Percentiles rank a stretch among this genome's conserved stretches.
Conservation (phyloP, 2,329 filamentous ascomycete species). For the Phaeophleospora eucalypticola region DNA sequence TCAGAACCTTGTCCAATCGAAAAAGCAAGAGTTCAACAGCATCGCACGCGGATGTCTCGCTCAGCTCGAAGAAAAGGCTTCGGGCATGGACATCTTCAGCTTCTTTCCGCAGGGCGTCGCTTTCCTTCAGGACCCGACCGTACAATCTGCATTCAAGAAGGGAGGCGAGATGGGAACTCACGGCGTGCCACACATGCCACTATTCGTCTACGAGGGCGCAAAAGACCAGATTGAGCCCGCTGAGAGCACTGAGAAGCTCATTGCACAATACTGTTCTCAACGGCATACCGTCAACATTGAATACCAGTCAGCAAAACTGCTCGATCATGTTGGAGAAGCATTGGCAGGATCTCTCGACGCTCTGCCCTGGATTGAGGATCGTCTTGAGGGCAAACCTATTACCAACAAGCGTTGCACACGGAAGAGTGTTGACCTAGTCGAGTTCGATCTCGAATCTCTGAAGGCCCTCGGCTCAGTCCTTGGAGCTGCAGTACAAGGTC, state of each 20-base stretch:
- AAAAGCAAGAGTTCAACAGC: not conserved
- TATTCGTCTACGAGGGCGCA: conserved; percentile 48
- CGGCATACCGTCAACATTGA: not conserved
- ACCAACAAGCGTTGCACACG: not conserved
- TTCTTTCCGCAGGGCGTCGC: conserved; percentile 37
- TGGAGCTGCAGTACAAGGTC: no score
- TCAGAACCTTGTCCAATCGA: not conserved
- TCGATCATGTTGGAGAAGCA: not conserved
- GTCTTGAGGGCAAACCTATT: not conserved
- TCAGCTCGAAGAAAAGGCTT: not conserved
- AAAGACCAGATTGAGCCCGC: conserved; percentile 42
- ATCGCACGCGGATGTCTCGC: conserved; percentile 1
- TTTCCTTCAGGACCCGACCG: not conserved
- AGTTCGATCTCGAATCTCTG: not conserved
- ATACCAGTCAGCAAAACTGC: not conserved
- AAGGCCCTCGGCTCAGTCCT: no score
- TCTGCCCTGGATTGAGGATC: not conserved
- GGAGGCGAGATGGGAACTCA: conserved; percentile 32
- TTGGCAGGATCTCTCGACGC: not conserved
- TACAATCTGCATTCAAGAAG: conserved; percentile 18
- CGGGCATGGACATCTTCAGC: conserved; percentile 32
- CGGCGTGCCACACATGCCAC: conserved; percentile 41
- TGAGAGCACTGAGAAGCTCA: conserved; percentile 39
- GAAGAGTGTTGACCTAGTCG: not conserved
- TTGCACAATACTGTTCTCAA: conserved; percentile 36